Percentiles rank a stretch among this genome's conserved stretches.
phyloP scores from a whole-genome alignment of 257 asterid genomes.

The Nemophila menziesii region DNA sequence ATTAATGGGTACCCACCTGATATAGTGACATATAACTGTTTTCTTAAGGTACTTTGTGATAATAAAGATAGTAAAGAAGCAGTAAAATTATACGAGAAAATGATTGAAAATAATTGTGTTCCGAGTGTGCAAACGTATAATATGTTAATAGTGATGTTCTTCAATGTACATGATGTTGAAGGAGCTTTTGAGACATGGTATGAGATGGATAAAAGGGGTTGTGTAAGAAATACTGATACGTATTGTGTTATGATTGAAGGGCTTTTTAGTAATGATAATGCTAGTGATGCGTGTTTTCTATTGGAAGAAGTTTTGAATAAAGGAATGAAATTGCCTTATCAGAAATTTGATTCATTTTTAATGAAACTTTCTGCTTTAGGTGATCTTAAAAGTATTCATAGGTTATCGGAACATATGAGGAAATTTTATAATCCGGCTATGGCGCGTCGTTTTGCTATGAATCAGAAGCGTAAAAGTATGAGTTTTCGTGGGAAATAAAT shows the following conservation, averaged over 20 bases:
- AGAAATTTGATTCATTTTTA: conserved; percentile 54
- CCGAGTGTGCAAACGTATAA: conserved; percentile 90
- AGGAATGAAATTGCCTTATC: conserved; percentile 69
- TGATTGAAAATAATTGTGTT: conserved; percentile 48
- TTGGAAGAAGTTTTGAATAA: conserved; percentile 48
- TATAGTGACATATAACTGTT: conserved; percentile 79
- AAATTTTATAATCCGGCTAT: conserved; percentile 79
- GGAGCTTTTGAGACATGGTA: conserved; percentile 80
- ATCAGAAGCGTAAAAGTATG: conserved; percentile 59
- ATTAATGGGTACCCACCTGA: conserved; percentile 79
- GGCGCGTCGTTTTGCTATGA: conserved; percentile 77
- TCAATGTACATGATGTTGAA: conserved; percentile 37
- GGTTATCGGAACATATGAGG: conserved; percentile 80
- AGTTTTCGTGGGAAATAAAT: conserved; percentile 57
- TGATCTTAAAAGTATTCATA: conserved; percentile 59
- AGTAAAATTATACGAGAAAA: conserved; percentile 36
- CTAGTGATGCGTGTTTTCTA: conserved; percentile 50
- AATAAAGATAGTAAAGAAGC: conserved; percentile 55
- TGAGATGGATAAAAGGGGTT: conserved; percentile 62
- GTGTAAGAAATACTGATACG: conserved; percentile 60
- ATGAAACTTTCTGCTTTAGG: conserved; percentile 61
- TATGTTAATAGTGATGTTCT: conserved; percentile 67
- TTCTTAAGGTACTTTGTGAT: conserved; percentile 76
- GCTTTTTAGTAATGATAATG: conserved; percentile 42
- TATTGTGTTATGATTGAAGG: conserved; percentile 86